Evolutionary conservation across 2,329 filamentous ascomycete genomes (phyloP), one percentile per base, ranked within the genome.

Genomic region (Trichophyton verrucosum): DNA sequence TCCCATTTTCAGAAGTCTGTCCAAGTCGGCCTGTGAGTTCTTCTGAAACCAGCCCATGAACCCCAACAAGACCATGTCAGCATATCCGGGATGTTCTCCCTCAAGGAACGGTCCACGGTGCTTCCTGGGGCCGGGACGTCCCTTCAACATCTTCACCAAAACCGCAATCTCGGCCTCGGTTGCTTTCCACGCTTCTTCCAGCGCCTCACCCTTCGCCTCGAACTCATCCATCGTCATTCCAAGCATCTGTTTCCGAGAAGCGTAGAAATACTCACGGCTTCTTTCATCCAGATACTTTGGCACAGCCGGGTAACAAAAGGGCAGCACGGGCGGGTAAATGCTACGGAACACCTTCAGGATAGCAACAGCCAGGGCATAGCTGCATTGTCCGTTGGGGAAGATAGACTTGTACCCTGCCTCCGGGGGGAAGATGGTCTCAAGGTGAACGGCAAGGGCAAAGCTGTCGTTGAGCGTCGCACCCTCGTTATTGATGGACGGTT

Each of bases 361-460:
- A n/a, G 65, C 65, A 22, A 72, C 68, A 30, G 68, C 65, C 61
- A 69, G 65, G 1, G 66, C 56, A 42, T 71, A 67, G 60, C 73
- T 71, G 46, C 67, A 62, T n/a, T 55, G 51, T 49, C 69, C 70
- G 3, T 70, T 65, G 15, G 69, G 69, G 22, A 72, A 73, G 3
- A 66, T 68, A 57, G 74, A 64, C 3, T 66, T 67, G 7, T 75
- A 61, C 27, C 51, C 51, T n/a, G 72, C 61, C 1, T 69, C 72
- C 15, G 69, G 61, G 1, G 72, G 72, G 62, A 76, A 76, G 8
- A 69, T 72, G 5, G 66, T 63, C 60, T 75, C 72, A 53, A 76
- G 68, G 62, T 76, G 75, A 42, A 69, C 62, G 8, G 73, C 68
- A 65, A 76, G 75, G 51, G 68, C 63, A 30, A 59, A 61, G 27